Base-by-base conservation (phyloP, 345 rosid genomes). In the Theobroma cacao region DNA sequence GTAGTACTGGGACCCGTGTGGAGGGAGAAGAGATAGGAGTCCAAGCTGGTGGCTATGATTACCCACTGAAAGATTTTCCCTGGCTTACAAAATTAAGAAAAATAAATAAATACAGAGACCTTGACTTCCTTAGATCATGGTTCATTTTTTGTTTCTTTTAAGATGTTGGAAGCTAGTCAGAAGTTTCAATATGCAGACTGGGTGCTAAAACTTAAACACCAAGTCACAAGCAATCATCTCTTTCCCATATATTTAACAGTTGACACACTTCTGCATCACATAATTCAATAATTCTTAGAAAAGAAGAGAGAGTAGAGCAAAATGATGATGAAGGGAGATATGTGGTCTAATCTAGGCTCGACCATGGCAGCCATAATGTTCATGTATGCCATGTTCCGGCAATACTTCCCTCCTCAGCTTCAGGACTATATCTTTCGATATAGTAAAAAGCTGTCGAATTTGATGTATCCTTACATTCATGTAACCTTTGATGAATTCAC, bases 331-430 rank as follows among this genome's bases (percentile, higher is more conserved):
- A 10, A 22, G 2, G 33, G 69, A 56, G 87, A 82, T 5, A 34
- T 56, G 69, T 61, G 70, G 26, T 5, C 77, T 26, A 14, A 73
- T 70, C 45, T 82, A 13, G 84, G 88, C 17, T 85, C 90, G 8
- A 53, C 65, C 28, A 18, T 87, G 33, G 91, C 88, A 2, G 79
- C 80, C 75, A 7, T 85, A 8, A 74, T 86, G 82, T 84, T 89
- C 80, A 41, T 83, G 3, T 86, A 83, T 87, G 90, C 90, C 48
- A 80, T 88, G 36, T 66, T 88, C 52, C 80, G 84, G 30, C 84
- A 89, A 22, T 82, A 85, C 78, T 84, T 85, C 59, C 94, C 92
- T 3, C 76, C 58, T 24, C 89, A 87, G 2, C 86, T 89, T 41
- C 83, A 80, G 1, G 53, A 26, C 18, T 78, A 70, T 0, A 3